These are phyloP conservation scores for Solanum medicagineum DNA, from an alignment of 257 asterid genomes.

Conservation along the genomic window DNA sequence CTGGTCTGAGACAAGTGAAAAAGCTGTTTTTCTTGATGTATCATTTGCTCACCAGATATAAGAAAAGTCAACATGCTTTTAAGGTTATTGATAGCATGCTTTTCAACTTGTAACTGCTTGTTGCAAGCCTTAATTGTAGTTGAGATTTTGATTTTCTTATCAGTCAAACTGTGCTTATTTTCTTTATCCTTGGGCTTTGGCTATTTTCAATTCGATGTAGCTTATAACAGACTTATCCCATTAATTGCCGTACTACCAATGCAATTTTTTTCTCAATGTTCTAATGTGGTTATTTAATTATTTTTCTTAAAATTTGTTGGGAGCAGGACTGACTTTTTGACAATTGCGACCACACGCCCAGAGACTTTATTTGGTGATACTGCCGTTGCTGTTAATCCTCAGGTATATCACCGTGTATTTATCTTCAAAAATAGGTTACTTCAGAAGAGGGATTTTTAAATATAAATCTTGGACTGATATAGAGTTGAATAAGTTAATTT, in stretches of 20 bases:
- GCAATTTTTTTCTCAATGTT: background rate
- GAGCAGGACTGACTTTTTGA: slow-evolving; percentile 71
- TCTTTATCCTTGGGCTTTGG: background rate
- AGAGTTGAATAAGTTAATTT: background rate
- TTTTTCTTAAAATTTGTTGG: background rate
- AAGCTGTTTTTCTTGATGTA: background rate
- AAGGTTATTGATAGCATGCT: background rate
- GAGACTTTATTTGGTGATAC: slow-evolving; percentile 98
- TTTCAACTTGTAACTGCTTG: background rate
- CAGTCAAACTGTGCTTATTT: background rate
- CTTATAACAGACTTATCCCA: background rate
- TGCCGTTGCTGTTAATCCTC: slow-evolving; percentile 87
- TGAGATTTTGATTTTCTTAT: background rate
- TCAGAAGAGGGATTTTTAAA: background rate
- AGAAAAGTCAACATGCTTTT: background rate
- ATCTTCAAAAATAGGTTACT: background rate
- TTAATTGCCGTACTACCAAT: background rate
- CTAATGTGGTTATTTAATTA: background rate
- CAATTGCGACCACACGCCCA: slow-evolving; percentile 96
- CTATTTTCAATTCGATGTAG: background rate
- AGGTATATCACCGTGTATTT: slow-evolving; percentile 31
- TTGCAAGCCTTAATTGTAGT: background rate
- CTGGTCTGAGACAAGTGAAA: background rate
- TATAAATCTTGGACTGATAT: background rate
- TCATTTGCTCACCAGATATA: background rate